Base-by-base conservation (phyloP, 192 early-diverging fungal genomes). In the Coemansia guatemalensis region DNA sequence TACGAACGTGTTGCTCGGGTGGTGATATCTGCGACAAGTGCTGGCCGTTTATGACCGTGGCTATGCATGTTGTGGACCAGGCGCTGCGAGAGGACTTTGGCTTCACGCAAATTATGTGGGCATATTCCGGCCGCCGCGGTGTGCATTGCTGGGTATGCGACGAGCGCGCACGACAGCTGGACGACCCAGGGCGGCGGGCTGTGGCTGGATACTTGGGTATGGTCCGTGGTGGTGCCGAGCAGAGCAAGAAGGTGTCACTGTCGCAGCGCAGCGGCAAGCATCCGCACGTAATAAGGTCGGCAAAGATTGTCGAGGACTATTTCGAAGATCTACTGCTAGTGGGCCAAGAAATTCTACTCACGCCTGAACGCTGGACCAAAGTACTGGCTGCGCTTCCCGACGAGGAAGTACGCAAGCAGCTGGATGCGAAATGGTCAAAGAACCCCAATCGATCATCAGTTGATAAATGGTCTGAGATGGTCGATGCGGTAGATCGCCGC, bases 121-220 rank as follows among this genome's bases (percentile, higher is more conserved):
- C 95, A 4, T 99, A 95, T 61, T 90, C 88, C 62, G 96, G 96
- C 58, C 90, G 96, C 56, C 93, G 96, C 74, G 96, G 96, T 67
- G 92, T 97, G 39, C 96, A 99, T 86, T 96, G 95, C 83, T 99
- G 96, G 96, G 89, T 99, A 21, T 91, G 88, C 54, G 96, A 99
- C 71, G 90, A 93, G 56, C 77, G 87, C 12, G 96, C 96, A 5
- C 85, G 92, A 8, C 72, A 84, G 60, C 69, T 99, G 62, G 86
- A 84, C 53, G 87, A 91, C 53, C 86, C 90, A 8, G 85, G 84
- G n/a, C 80, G 96, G 52, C 85, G 86, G 32, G 89, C 94, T 0
- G 89, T 99, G 47, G 89, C 94, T 1, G 72, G 85, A 11, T 99
- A 93, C 70, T 53, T 99, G 32, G 88, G 89, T 55, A 82, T 99